A percentile compares a stretch with the other conserved stretches of the same genome.
Conservation (phyloP, 148 eudicot genomes). For the Linanthus parryae region DNA sequence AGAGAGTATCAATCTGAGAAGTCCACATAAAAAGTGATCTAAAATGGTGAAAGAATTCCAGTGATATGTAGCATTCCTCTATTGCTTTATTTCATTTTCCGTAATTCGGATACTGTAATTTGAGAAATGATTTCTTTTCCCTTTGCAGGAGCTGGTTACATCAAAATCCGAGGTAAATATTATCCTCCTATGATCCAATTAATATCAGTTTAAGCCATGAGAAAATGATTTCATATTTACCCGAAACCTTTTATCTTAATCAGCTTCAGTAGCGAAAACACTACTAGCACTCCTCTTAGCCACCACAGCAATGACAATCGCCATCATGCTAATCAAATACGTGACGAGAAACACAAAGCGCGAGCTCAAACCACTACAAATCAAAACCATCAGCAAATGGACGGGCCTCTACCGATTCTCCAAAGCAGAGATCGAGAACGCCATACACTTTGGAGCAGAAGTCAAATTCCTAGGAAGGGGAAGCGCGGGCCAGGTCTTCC, state of each 20-base stretch:
- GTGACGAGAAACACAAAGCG: slow-evolving; percentile 16
- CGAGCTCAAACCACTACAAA: slow-evolving; percentile 5
- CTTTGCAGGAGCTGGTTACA: slow-evolving; percentile 14
- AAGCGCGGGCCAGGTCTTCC: slow-evolving; percentile 38
- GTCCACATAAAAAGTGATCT: too few species aligned
- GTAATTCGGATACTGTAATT: not conserved
- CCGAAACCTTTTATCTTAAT: not conserved
- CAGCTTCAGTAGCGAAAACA: slow-evolving; percentile 27
- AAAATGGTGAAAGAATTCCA: too few species aligned
- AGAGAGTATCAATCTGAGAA: too few species aligned
- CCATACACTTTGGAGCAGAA: slow-evolving; percentile 24
- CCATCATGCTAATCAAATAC: slow-evolving; percentile 21
- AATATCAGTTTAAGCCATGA: not conserved
- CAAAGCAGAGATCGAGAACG: slow-evolving; percentile 35
- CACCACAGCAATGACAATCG: slow-evolving; percentile 9
- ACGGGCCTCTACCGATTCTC: slow-evolving; percentile 37
- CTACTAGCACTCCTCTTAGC: slow-evolving; percentile 19
- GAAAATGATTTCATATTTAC: not conserved
- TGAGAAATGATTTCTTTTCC: not conserved
- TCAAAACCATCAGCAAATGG: slow-evolving; percentile 16
- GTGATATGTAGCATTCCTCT: too few species aligned
- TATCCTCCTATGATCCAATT: not conserved
- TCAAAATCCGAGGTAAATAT: slow-evolving; percentile 30
- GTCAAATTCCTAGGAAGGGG: slow-evolving; percentile 31
- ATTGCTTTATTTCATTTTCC: not conserved